Base-by-base conservation (phyloP, 208 protist species). In the Histomonas meleagridis region DNA sequence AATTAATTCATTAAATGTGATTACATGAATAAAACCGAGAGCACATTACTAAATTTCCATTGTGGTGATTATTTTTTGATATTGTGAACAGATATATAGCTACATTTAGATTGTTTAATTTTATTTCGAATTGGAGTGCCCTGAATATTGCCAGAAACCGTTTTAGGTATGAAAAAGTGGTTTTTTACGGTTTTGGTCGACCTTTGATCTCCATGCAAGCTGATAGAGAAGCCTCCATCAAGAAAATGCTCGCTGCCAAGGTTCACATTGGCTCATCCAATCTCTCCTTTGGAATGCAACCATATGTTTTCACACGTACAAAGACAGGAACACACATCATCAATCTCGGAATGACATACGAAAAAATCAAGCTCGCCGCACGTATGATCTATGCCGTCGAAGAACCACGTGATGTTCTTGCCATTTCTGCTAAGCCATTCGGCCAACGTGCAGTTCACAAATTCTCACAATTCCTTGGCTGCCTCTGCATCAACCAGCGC, bases 331-430 rank as follows among this genome's bases (percentile, higher is more conserved):
- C 96, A 91, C 95, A 98, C 97, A 95, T 99, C 92, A 96, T 99
- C 94, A 98, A 99, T 95, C 90, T 99, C 62, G 96, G 96, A 95
- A 98, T 98, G 96, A 98, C 97, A 92, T 99, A 97, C 97, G 97
- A 99, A 95, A 99, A 99, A 96, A 96, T 99, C 49, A 95, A 98
- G 92, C 95, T 99, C 7, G 98, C 98, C 92, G 98, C 98, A 93
- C 96, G 98, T 93, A 95, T 99, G 94, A 98, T 99, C 92, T 97
- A 97, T 49, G 96, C 97, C 81, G 97, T 99, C 93, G 97, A 99
- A 95, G 98, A 99, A 97, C 97, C 98, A 90, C 94, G 95, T 90
- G 98, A 99, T 94, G 95, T 99, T 62, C 95, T 94, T 93, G 97
- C 97, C 93, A 97, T 98, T 95, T 98, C 97, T 26, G 95, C 95